Conservation (phyloP, 495 filamentous ascomycete species). For the Amphirosellinia nigrospora region DNA sequence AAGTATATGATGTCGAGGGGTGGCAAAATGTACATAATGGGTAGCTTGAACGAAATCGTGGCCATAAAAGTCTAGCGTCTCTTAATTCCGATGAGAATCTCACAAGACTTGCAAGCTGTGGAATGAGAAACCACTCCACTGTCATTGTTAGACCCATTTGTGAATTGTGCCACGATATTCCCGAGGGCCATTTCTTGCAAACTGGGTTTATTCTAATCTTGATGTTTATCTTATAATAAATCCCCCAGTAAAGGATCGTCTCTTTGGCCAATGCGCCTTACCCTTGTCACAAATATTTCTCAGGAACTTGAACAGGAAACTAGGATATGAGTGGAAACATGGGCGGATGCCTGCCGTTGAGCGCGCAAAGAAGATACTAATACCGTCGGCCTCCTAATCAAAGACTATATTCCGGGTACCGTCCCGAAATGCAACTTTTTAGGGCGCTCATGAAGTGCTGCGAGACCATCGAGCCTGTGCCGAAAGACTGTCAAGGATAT, state of each 20-base stretch:
- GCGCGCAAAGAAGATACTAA: neutral
- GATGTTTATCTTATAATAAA: neutral
- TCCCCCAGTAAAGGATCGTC: neutral
- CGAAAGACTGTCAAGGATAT: conserved; percentile 17
- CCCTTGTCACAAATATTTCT: neutral
- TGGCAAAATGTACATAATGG: neutral
- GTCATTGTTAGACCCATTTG: neutral
- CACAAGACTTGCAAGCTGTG: neutral
- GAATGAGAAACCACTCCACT: neutral
- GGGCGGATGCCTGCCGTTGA: neutral
- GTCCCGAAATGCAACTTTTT: neutral
- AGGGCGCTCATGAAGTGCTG: neutral
- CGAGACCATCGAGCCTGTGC: conserved; percentile 12
- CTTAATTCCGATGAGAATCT: neutral
- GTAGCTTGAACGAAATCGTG: neutral
- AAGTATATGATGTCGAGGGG: neutral
- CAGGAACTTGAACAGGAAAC: neutral
- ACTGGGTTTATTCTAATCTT: neutral
- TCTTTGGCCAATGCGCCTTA: neutral
- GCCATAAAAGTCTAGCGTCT: neutral
- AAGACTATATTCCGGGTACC: neutral
- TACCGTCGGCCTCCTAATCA: neutral
- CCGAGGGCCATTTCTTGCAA: neutral
- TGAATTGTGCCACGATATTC: neutral
- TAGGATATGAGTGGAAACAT: neutral